Base-by-base conservation (phyloP, 768 basidiomycete species). In the Leccinum truebloodii region DNA sequence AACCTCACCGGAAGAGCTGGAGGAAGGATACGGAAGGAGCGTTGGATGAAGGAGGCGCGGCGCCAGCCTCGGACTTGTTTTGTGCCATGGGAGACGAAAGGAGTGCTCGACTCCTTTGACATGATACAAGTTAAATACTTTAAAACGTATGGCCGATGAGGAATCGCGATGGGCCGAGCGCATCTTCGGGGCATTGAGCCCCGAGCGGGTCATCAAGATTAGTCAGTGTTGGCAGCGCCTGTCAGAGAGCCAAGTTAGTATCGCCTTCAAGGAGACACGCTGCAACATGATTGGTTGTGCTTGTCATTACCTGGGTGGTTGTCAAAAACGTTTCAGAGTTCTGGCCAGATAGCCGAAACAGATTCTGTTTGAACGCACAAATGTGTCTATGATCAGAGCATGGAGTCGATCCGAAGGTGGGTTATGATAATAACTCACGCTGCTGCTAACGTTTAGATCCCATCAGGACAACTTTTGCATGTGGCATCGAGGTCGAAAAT, bases 1-100 rank as follows among this genome's bases (percentile, higher is more conserved):
- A 26, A 62, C 67, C 49, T 37, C 13, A 85, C 85, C 83, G 75
- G 63, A 86, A 86, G 26, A 86, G 67, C 14, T 79, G 65, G 0
- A 71, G 64, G 54, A 85, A 77, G 0, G 77, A 74, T 3, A 81
- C 73, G 0, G 84, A 79, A 8, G 73, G 63, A 2, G 76, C 37
- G 26, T 69, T 67, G 10, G 67, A 64, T 22, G 75, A 78, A 8
- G 63, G 65, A 13, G 70, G 62, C n/a, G 75, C 72, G 0, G 16
- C 3, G 28, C 6, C 30, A 6, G 52, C 55, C 35, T 35, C 50
- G 39, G 14, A 56, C 54, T 13, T 24, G 37, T 22, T 12, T 22
- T 44, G 26, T 6, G 54, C 24, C 59, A 60, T 60, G 28, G 48
- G 14, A 14, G 48, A 24, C 48, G n/a, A n/a, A 8, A n/a, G 14